Percentiles rank a stretch among this genome's conserved stretches.
Evolutionary conservation across 345 rosid species (phyloP).

Genomic region (Eucalyptus lansdowneana): DNA sequence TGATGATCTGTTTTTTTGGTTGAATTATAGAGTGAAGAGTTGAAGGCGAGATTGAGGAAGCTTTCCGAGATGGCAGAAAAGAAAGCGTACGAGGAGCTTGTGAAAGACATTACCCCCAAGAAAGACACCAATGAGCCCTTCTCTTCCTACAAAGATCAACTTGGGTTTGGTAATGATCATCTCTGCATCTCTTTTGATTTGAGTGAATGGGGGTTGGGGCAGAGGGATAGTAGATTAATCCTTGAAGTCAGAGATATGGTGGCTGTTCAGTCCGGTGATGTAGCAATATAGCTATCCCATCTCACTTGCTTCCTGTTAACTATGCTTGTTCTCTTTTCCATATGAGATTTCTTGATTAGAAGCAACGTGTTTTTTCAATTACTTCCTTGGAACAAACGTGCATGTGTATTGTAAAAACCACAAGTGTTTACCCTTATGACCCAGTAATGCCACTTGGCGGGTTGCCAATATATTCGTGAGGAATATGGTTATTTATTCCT

Average conservation of each 20-base stretch:
- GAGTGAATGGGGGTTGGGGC: neutral
- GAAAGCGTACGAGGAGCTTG: constrained; percentile 74
- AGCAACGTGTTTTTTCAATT: neutral
- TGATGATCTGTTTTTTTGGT: neutral
- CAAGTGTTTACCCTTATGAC: neutral
- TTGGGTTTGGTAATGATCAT: constrained; percentile 63
- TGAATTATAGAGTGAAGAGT: constrained; percentile 52
- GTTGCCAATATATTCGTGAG: neutral
- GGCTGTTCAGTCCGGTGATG: neutral
- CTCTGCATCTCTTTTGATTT: neutral
- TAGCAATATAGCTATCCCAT: neutral
- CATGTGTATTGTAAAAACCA: neutral
- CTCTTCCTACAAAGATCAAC: constrained; percentile 93
- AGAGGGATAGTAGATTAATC: neutral
- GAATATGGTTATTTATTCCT: neutral
- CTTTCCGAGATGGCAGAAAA: constrained; percentile 73
- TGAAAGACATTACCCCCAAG: constrained; percentile 72
- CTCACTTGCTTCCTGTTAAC: neutral
- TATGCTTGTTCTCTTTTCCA: neutral
- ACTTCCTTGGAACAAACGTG: neutral
- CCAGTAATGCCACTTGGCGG: neutral
- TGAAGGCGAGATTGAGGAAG: constrained; percentile 53
- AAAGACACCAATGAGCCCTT: constrained; percentile 58
- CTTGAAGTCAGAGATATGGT: neutral
- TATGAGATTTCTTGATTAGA: neutral